Percentiles rank a stretch among this genome's conserved stretches.
These are phyloP conservation scores for Colletotrichum sp. DNA, from an alignment of 2,329 filamentous ascomycete genomes.

Conservation along the genomic window DNA sequence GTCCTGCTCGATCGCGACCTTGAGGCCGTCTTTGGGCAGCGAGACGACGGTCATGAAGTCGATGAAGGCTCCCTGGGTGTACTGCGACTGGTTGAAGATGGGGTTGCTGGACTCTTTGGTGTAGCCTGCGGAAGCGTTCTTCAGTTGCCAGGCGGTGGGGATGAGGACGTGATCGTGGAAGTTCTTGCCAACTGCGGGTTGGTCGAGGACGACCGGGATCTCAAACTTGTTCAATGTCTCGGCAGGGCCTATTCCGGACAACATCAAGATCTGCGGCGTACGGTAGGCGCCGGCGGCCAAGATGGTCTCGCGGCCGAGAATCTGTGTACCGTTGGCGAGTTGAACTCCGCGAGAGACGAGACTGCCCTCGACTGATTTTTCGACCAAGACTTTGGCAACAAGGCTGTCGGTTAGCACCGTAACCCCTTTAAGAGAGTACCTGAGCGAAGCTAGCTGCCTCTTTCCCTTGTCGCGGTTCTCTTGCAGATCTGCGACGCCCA, in stretches of 20 bases:
- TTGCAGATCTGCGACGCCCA: conserved; percentile 34
- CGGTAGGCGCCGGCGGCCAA: neutral
- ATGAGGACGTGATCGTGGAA: conserved; percentile 24
- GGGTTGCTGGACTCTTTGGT: conserved; percentile 36
- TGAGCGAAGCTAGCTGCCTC: conserved; percentile 23
- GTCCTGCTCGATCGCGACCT: conserved; percentile 35
- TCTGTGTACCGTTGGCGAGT: conserved; percentile 28
- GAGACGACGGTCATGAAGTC: conserved; percentile 40
- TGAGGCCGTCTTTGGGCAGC: conserved; percentile 32
- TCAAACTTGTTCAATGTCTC: neutral
- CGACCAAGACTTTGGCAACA: conserved; percentile 24
- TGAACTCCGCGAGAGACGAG: conserved; percentile 28
- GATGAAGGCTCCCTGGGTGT: conserved; percentile 34
- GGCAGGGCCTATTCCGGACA: neutral
- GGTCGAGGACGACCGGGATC: neutral
- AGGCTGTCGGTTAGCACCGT: conserved; percentile 25
- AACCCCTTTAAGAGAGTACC: conserved; percentile 28
- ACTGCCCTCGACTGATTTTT: neutral
- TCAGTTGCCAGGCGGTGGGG: conserved; percentile 34
- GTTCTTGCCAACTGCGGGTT: neutral
- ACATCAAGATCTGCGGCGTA: neutral
- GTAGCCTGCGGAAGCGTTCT: conserved; percentile 34
- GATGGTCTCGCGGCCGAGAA: conserved; percentile 31
- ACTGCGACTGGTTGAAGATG: conserved; percentile 37
- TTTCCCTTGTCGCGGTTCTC: conserved; percentile 27